These are phyloP conservation scores for Malassezia globosa DNA, from an alignment of 1,284 basidiomycete genomes.

Conservation along the genomic window DNA sequence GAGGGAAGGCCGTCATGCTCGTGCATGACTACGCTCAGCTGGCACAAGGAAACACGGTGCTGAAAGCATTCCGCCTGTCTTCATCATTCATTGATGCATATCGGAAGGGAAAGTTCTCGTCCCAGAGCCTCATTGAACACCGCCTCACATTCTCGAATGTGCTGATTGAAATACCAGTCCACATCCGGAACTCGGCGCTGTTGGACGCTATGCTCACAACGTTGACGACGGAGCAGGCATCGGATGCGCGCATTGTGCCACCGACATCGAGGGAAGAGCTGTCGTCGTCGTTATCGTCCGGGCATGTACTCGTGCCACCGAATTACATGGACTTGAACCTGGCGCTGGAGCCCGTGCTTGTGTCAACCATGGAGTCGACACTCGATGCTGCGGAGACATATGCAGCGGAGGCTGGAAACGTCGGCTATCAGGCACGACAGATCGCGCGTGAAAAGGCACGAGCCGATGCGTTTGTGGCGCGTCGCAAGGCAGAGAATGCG, in stretches of 20 bases:
- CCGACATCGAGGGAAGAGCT: constrained; percentile 27
- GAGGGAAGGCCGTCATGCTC: constrained; percentile 40
- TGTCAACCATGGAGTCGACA: constrained; percentile 41
- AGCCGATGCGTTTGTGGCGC: constrained; percentile 57
- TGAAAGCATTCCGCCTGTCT: constrained; percentile 82
- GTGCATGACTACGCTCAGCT: constrained; percentile 46
- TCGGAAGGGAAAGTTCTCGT: constrained; percentile 75
- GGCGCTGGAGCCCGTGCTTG: constrained; percentile 43
- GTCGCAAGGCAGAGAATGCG: constrained; percentile 70
- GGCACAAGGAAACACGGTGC: constrained; percentile 70
- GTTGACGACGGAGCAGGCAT: constrained; percentile 52
- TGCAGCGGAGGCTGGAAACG: constrained; percentile 55
- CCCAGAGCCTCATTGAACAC: constrained; percentile 66
- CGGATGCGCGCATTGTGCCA: constrained; percentile 36
- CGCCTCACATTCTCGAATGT: constrained; percentile 80
- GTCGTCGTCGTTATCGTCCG: constrained; percentile 23
- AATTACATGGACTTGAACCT: constrained; percentile 41
- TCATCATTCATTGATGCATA: constrained; percentile 72
- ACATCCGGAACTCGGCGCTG: constrained; percentile 74
- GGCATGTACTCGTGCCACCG: constrained; percentile 31
- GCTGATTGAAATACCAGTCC: constrained; percentile 77
- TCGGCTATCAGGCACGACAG: constrained; percentile 81
- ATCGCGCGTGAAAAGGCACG: constrained; percentile 75
- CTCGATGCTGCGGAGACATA: constrained; percentile 43
- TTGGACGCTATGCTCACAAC: constrained; percentile 72